Base-by-base conservation (phyloP, 2,329 filamentous ascomycete species). In the Venturiaceae sp. region DNA sequence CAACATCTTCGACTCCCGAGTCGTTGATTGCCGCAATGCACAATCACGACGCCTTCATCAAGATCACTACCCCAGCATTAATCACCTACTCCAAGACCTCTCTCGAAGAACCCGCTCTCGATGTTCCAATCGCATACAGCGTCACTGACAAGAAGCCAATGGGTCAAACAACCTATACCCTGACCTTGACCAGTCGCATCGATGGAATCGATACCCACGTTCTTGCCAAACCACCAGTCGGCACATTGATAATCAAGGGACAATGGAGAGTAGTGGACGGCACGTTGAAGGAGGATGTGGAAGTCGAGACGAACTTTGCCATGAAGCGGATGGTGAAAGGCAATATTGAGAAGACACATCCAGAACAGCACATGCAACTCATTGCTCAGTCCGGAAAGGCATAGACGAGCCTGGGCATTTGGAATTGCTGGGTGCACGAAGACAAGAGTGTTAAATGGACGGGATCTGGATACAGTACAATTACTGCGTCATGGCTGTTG, bases 301-400 rank as follows among this genome's bases (percentile, higher is more conserved):
- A 72, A n/a, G 72, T 74, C 54, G 72, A 74, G 37, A 71, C 69
- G 3, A 73, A 74, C 56, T 72, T 73, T 37, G 67, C 73, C 66
- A 72, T 71, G 68, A 73, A 73, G 68, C 72, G 71, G 65, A 70
- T 74, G 57, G 72, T 70, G 1, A 73, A 72, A 65, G 68, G 65
- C 1, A 73, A 71, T 55, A 69, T 73, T 1, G 71, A 74, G 62
- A 73, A 70, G 66, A 71, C 68, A 32, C 70, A 72, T 60, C 71
- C 71, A 1, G 66, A 65, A 62, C 71, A 73, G 65, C 71, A 73
- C 55, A 53, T 60, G 13, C 64, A 66, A 64, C 62, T 74, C 59
- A 62, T 74, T 9, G 44, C 44, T 7, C 23, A 47, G n/a, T 14
- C 9, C 9, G 23, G 44, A 23, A 30, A 30, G 44, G 44, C 44